Base-by-base conservation (phyloP, 441 rosid species). In the Adansonia grandidieri region DNA sequence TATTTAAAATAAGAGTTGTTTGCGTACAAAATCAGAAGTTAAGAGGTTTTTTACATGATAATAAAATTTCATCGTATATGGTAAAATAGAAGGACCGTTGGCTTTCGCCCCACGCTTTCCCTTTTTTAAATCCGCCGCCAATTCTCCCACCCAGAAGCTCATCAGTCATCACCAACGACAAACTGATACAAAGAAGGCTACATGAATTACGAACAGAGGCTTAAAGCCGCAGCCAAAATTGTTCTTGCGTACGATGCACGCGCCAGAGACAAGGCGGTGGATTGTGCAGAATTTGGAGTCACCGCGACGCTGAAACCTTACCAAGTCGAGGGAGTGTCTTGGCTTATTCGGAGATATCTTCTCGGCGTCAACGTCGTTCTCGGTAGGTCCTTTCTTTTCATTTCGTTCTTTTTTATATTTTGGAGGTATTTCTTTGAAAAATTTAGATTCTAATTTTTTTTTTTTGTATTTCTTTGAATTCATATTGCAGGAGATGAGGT, bases 401-500 rank as follows among this genome's bases (percentile, higher is more conserved):
- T 9, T 51, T 10, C 37, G 37, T 7, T n/a, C 44, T 48, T 28
- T 22, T 20, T 22, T 54, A 1, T 19, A 15, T n/a, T 45, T 61
- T 37, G 53, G 37, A 37, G 11, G 51, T 24, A 32, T 57, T 17
- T 28, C 14, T 19, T 69, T 24, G 42, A 20, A 48, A 22, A 13
- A 10, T 8, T 47, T 58, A 17, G 28, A 20, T 48, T 62, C 53
- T 68, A 20, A 61, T n/a, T 32, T 6, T 32, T 69, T 32, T 50
- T 72, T 9, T 32, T 76, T 75, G 44, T 9, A 47, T 71, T 71
- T 71, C 5, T 53, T 71, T 32, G 48, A 53, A 60, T 80, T 80
- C 19, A 69, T 37, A 74, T 84, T 86, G 89, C 95, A 94, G 95
- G 98, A 82, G 95, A 93, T 58, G 97, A 91, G 93, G 98, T 93